Percentiles rank a stretch among this genome's conserved stretches.
phyloP scores from a whole-genome alignment of 2,329 filamentous ascomycete species.

The Verticillium nubilum region DNA sequence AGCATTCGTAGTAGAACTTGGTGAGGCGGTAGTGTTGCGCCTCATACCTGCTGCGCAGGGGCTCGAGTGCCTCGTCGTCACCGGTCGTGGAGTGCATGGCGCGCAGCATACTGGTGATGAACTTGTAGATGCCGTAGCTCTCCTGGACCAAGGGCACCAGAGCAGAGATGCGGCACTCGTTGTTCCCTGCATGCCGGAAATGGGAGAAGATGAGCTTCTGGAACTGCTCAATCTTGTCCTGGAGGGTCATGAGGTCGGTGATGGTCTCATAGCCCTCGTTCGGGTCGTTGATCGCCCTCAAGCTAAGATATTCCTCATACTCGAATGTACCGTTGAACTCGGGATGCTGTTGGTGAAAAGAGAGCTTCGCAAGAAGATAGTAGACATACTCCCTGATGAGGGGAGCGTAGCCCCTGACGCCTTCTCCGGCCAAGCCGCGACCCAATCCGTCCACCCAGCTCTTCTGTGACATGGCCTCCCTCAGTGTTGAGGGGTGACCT shows the following conservation, averaged over 20 bases:
- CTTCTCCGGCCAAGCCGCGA: slow-evolving; percentile 75
- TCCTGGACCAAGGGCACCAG: slow-evolving; percentile 92
- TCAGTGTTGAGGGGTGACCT: slow-evolving; percentile 81
- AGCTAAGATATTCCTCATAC: slow-evolving; percentile 96
- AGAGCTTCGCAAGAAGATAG: slow-evolving; percentile 88
- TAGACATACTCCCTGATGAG: slow-evolving; percentile 96
- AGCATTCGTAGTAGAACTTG: slow-evolving; percentile 99
- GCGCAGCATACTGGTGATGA: slow-evolving; percentile 97
- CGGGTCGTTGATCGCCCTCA: slow-evolving; percentile 97
- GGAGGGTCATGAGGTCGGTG: slow-evolving; percentile 89
- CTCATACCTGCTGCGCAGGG: slow-evolving; percentile 82
- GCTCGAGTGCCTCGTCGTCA: slow-evolving; percentile 87
- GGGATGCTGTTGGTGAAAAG: slow-evolving; percentile 93
- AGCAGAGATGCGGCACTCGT: slow-evolving; percentile 93
- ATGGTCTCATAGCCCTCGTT: slow-evolving; percentile 98
- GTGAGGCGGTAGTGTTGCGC: slow-evolving; percentile 94
- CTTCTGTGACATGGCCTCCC: slow-evolving; percentile 83
- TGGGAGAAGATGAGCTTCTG: slow-evolving; percentile 98
- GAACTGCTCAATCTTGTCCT: slow-evolving; percentile 97
- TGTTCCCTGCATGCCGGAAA: slow-evolving; percentile 86
- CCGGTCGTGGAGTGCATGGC: slow-evolving; percentile 97
- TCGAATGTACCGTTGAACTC: slow-evolving; percentile 99
- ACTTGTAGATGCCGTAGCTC: slow-evolving; percentile 99
- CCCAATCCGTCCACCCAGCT: slow-evolving; percentile 91
- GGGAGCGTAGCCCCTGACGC: slow-evolving; percentile 82